Evolutionary conservation across 495 filamentous ascomycete genomes (phyloP).

Genomic region (Venustampulla echinocandica): DNA sequence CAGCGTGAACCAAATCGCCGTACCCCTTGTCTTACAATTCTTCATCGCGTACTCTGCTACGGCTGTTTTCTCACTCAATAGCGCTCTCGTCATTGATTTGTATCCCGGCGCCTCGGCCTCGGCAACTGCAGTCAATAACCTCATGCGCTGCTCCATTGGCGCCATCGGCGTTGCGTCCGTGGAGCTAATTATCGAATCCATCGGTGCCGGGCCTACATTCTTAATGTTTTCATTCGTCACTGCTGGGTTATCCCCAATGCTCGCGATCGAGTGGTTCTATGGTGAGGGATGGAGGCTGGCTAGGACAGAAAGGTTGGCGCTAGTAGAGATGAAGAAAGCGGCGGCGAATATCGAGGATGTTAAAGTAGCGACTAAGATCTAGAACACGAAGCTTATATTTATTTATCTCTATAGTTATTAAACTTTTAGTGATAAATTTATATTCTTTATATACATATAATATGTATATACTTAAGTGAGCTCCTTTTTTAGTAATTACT

Average conservation of each 20-base stretch:
- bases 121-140: conserved; percentile 55
- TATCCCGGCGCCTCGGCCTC: conserved; percentile 38
- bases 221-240: conserved; percentile 41
- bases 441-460: too few relatives aligned
- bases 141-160: conserved; percentile 53
- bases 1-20: conserved; percentile 1
- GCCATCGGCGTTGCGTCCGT: conserved; percentile 53
- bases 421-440: too few relatives aligned
- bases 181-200: conserved; percentile 43
- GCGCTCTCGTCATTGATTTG: conserved; percentile 29
- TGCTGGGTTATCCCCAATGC: neutral
- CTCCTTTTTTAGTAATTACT: too few relatives aligned
- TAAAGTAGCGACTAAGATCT: too few relatives aligned
- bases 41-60: conserved; percentile 32
- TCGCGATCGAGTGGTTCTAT: conserved; percentile 13
- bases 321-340: conserved; percentile 1
- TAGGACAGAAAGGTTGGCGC: conserved; percentile 9
- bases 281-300: conserved; percentile 10
- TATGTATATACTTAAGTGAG: too few relatives aligned
- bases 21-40: conserved; percentile 16
- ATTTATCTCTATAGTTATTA: too few relatives aligned
- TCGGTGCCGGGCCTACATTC: conserved; percentile 57
- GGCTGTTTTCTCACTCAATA: conserved; percentile 12
- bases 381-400: too few relatives aligned
- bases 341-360: too few relatives aligned